Evolutionary conservation across 1,284 basidiomycete species (phyloP).

Genomic region (Lentinula novae-zelandiae): DNA sequence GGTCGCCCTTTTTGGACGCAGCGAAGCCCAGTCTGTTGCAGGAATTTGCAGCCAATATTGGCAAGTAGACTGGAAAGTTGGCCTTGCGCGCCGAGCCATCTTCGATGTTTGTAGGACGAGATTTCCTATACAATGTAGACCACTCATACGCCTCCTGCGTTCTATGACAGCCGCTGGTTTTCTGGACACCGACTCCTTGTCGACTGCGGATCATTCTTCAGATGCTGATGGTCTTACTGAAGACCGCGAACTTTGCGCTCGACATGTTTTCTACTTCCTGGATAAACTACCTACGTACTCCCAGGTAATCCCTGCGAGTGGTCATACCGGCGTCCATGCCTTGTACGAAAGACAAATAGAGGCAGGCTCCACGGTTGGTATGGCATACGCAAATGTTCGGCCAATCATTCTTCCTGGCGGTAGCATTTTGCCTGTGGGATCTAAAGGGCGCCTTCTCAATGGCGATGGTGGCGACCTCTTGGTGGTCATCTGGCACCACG

Average conservation of each 20-base stretch:
- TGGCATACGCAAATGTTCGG: constrained; percentile 63
- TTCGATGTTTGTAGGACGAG: constrained; percentile 77
- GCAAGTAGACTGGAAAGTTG: constrained; percentile 63
- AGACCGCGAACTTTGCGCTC: constrained; percentile 52
- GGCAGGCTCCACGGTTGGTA: constrained; percentile 44
- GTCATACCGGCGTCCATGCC: constrained; percentile 60
- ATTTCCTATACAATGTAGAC: constrained; percentile 76
- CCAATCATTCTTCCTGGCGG: constrained; percentile 76
- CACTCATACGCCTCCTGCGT: constrained; percentile 70
- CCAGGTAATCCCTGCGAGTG: constrained; percentile 61
- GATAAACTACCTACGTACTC: constrained; percentile 72
- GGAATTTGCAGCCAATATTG: constrained; percentile 78
- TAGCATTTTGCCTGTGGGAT: constrained; percentile 60
- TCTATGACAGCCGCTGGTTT: constrained; percentile 72
- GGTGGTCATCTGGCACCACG: constrained; percentile 78
- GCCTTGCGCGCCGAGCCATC: constrained; percentile 64
- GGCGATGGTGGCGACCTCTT: constrained; percentile 68
- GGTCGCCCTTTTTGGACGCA: constrained; percentile 77
- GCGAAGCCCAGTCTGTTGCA: constrained; percentile 63
- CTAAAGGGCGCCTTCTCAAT: constrained; percentile 69
- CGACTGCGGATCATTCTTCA: constrained; percentile 42
- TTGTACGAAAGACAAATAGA: constrained; percentile 66
- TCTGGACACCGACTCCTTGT: constrained; percentile 64
- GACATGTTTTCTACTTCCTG: constrained; percentile 73
- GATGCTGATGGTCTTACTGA: constrained; percentile 32